phyloP scores from a whole-genome alignment of 768 basidiomycete species.

The Asterophora lycoperdoides region DNA sequence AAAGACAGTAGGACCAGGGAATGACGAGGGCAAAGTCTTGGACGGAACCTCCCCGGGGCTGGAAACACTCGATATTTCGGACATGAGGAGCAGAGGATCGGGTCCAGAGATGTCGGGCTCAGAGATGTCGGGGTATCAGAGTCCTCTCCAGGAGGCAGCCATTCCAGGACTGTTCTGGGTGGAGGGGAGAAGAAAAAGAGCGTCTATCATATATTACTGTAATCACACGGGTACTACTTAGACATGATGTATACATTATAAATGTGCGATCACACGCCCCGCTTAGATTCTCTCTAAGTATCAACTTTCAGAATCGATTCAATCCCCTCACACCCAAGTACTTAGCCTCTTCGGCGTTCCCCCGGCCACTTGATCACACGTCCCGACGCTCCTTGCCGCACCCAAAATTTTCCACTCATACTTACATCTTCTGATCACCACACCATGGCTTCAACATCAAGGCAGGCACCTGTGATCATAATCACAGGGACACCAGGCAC shows the following conservation, averaged over 20 bases:
- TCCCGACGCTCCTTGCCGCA: neutral
- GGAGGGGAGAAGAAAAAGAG: conserved; percentile 16
- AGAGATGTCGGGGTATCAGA: conserved; percentile 19
- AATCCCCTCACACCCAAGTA: no score
- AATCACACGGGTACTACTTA: conserved; percentile 16
- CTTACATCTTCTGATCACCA: neutral
- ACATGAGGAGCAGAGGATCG: conserved; percentile 15
- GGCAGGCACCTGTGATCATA: conserved; percentile 58
- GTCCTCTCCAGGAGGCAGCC: conserved; percentile 30
- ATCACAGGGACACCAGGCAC: conserved; percentile 94
- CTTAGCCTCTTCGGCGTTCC: neutral
- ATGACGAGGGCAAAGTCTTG: conserved; percentile 12
- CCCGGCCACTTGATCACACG: neutral
- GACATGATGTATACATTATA: no score
- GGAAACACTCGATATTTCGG: conserved; percentile 20
- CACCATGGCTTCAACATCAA: conserved; percentile 12
- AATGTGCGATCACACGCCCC: neutral
- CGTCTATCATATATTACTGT: no score
- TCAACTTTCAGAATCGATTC: no score
- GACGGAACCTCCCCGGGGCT: conserved; percentile 13
- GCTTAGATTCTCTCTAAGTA: neutral
- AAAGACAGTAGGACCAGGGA: conserved; percentile 17
- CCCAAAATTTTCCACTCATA: no score
- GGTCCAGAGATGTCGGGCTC: neutral
- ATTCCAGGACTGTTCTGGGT: conserved; percentile 23